Evolutionary conservation across 345 rosid species (phyloP).

Genomic region (Reutealis trisperma): DNA sequence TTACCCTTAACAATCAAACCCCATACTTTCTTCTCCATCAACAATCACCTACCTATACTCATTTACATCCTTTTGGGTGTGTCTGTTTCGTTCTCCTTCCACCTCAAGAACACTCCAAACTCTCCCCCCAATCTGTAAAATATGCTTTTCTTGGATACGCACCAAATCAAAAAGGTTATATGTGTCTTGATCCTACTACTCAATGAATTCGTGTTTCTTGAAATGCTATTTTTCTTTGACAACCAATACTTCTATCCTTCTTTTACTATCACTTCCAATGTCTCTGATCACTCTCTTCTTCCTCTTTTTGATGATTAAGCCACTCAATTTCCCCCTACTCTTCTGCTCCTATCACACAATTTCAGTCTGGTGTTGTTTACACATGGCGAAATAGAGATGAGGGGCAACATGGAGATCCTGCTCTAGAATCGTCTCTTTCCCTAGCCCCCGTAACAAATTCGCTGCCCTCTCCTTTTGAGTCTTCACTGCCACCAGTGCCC

Average conservation of each 20-base stretch:
- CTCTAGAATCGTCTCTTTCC: too few relatives aligned
- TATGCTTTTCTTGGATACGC: not conserved
- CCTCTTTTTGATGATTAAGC: not conserved
- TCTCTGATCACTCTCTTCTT: not conserved
- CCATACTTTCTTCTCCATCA: conserved; percentile 4
- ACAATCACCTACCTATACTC: not conserved
- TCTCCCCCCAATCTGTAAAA: not conserved
- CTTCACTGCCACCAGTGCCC: not conserved
- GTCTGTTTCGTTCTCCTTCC: not conserved
- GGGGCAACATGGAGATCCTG: not conserved
- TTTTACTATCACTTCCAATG: not conserved
- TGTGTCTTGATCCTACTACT: not conserved
- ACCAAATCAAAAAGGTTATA: not conserved
- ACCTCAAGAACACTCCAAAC: not conserved
- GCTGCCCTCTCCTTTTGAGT: not conserved
- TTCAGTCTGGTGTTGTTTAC: too few relatives aligned
- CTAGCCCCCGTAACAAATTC: not conserved
- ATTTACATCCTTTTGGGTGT: not conserved
- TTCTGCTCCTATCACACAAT: too few relatives aligned
- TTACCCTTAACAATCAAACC: not conserved
- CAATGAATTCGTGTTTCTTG: not conserved
- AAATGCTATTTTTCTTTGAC: not conserved
- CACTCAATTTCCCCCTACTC: not conserved
- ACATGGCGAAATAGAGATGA: too few relatives aligned
- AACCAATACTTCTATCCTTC: not conserved